Base-by-base conservation (phyloP, 352 stramenopile species). In the Globisporangium recalcitrans region DNA sequence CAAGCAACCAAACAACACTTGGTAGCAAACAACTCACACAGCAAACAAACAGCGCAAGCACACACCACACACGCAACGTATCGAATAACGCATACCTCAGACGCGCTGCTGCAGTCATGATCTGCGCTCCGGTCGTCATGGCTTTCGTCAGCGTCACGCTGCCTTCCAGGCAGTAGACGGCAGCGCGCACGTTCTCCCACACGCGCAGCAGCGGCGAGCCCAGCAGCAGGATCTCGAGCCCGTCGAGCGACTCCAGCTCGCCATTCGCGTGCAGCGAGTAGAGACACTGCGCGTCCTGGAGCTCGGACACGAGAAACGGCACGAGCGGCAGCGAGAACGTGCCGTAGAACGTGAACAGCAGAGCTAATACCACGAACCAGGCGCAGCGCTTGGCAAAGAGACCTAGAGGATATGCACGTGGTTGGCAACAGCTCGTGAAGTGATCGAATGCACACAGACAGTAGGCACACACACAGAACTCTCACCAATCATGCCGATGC, bases 161-260 rank as follows among this genome's bases (percentile, higher is more conserved):
- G 9, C 74, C 77, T 65, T 93, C 82, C 14, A 95, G 63, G 47
- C 79, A 90, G 55, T 91, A 88, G 38, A 91, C 72, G 11, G 70
- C 77, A 0, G 75, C 73, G 59, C 90, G 88, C 8, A 87, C 44
- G 60, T 95, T 95, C 55, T 77, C 64, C 85, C 83, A 93, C 42
- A 95, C 80, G 24, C 69, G 73, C 29, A 85, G 49, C 13, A 92
- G 65, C 24, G 82, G 80, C 3, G 85, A 92, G n/a, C 70, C 82
- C 13, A 87, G 64, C 60, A 93, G 58, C 58, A 91, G 70, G 27
- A 94, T 74, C 54, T 90, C 83, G 22, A 90, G 60, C 42, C 82
- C 77, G 52, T 94, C 80, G 31, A 80, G 75, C 26, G 68, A 24
- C 13, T 88, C 66, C 1, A 88, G 32, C 16, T 80, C 73, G n/a